Evolutionary conservation across 306 rosid genomes (phyloP), one percentile per base, ranked within the genome.

Genomic region (Glycine latifolia): DNA sequence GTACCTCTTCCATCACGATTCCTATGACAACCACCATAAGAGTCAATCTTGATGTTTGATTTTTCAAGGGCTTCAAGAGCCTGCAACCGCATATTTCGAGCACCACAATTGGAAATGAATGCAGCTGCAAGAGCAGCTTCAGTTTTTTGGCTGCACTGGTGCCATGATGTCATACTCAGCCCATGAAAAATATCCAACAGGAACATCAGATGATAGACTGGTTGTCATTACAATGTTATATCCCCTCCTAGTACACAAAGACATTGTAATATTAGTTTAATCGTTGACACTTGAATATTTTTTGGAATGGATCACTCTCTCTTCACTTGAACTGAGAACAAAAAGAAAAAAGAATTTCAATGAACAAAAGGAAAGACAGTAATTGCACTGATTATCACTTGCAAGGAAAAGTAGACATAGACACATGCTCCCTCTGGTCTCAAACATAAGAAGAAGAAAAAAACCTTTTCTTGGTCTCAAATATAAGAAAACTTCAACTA

Each of bases 161-260:
- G 94, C 97, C 99, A 96, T 96, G 80, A 96, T 88, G 76, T 96
- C 93, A 83, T 96, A 96, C 91, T 96, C 99, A 39, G 99, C 94
- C 99, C 99, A 96, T 44, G 99, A 96, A 82, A 96, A 96, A 85
- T 96, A 96, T 84, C 99, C 99, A 49, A 92, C 98, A 62, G 98
- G 97, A 87, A 96, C 98, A 87, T 96, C 97, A 83, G 98, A 96
- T 78, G 94, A 93, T 85, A 96, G 94, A 92, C 99, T 96, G 56
- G 97, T 96, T 12, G 98, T 96, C 99, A 96, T 96, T 75, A 96
- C 87, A 78, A 93, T 75, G 59, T 71, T 17, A 87, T 90, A 91
- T 78, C 98, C 98, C 89, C 76, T 92, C 90, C 99, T 94, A 77
- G 58, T 53, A 75, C 73, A 89, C 67, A 62, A 63, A 75, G 48